Evolutionary conservation across 768 basidiomycete genomes (phyloP), one percentile per base, ranked within the genome.

Genomic region (Leccinum subgranulosum): DNA sequence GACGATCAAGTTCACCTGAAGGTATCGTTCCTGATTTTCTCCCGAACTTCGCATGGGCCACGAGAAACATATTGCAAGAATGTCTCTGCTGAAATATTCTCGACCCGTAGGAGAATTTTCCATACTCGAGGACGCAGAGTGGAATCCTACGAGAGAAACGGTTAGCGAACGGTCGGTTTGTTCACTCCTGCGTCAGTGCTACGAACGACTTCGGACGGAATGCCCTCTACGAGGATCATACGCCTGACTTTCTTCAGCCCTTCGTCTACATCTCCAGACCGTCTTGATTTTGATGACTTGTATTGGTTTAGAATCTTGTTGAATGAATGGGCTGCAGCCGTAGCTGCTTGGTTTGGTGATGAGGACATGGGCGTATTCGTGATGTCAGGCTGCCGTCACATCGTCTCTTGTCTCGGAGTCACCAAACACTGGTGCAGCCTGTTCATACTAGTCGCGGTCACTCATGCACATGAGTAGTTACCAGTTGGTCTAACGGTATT

Each of bases 21-120:
- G 1, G 95, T 97, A 67, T 98, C 95, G 66, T 98, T 98, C 66
- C 93, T 81, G 57, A 98, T 94, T 77, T 95, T 95, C 74, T 92
- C 88, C 64, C 89, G 79, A 53, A 94, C 91, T 67, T 90, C 84
- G 65, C 92, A 94, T 52, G 93, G 91, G 3, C 92, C 92, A 54
- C 88, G 81, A 51, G 84, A 81, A 34, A 94, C 90, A 73, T 92
- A 92, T 62, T 83, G 76, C 51, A 92, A 76, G 68, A 88, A 94
- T 2, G 78, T 83, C 51, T 88, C 84, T 3, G 88, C 81, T n/a
- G 90, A 82, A 6, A 97, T 66, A 19, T 88, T 86, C 56, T 87
- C 85, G 1, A 97, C 86, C 45, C 87, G 84, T 25, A 98, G 77
- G 43, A 98, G 81, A 54, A 98, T 88, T 74, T 96, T 97, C 96